Evolutionary conservation across 1,284 basidiomycete genomes (phyloP), one percentile per base, ranked within the genome.

Genomic region (Agroathelia rolfsii): DNA sequence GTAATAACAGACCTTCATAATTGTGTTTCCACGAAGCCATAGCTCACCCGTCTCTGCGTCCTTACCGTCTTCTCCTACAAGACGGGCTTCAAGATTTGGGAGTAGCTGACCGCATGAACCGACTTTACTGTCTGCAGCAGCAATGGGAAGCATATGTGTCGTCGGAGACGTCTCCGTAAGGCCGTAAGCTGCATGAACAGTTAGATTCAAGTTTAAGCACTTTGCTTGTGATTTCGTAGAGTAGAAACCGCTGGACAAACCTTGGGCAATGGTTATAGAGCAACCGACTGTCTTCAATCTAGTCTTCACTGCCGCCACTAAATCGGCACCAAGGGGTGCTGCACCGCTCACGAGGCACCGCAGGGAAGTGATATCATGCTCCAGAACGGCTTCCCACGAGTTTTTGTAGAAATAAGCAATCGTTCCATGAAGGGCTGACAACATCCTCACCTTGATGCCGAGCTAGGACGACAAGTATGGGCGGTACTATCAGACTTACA

Each of bases 391-490:
- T 63, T 55, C 53, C 28, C n/a, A n/a, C n/a, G n/a, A n/a, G n/a
- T n/a, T n/a, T n/a, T n/a, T n/a, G n/a, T n/a, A n/a, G n/a, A n/a
- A n/a, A n/a, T 56, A 56, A 38, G 62, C 16, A 29, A 32, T 6
- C 9, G 25, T n/a, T 13, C 26, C n/a, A 12, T 4, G 8, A 35
- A 11, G 17, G 33, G 13, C 7, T n/a, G n/a, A n/a, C n/a, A n/a
- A n/a, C n/a, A n/a, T n/a, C 34, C 60, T 20, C 41, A 73, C 76
- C 72, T 12, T 72, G 66, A 45, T 80, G 76, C 32, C 72, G 73
- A 1, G 76, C 62, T 15, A 90, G 62, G 1, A 74, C 63, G 5
- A 94, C 75, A 4, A 90, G 60, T 28, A 95, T 76, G 0, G 90
- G 90, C 0, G 92, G 90, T 0, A 94, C 90, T 25, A 93, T 65